phyloP scores from a whole-genome alignment of 129 eudicot species.

The Pulicaria dysenterica region DNA sequence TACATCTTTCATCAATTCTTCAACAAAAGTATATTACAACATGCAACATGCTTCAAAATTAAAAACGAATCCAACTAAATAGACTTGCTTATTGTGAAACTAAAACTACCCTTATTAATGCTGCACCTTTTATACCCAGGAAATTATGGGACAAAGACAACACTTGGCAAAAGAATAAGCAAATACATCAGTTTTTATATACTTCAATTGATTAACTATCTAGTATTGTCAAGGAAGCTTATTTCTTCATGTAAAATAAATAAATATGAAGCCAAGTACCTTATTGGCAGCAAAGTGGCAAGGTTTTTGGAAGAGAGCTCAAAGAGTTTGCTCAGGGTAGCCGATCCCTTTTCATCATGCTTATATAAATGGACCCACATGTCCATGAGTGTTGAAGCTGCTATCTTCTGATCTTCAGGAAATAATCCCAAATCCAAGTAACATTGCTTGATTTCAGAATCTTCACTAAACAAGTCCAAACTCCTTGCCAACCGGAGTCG shows the following conservation, averaged over 20 bases:
- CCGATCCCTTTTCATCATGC: constrained; percentile 31
- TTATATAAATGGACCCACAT: constrained; percentile 35
- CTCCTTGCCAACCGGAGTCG: constrained; percentile 28
- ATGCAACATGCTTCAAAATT: no score
- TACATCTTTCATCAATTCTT: no score
- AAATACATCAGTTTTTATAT: no score
- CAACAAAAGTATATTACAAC: no score
- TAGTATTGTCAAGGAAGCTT: neutral
- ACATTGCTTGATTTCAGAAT: constrained; percentile 26
- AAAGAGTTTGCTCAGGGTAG: constrained; percentile 16
- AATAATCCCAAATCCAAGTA: constrained; percentile 37
- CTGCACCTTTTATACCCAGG: no score
- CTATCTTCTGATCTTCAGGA: constrained; percentile 45
- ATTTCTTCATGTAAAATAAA: neutral
- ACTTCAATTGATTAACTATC: neutral
- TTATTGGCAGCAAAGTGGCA: constrained; percentile 20
- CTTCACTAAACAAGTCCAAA: constrained; percentile 28
- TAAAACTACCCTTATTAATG: no score
- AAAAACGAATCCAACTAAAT: no score
- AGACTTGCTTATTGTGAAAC: no score
- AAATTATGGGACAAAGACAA: no score
- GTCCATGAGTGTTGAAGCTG: constrained; percentile 35
- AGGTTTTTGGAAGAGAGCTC: constrained; percentile 33
- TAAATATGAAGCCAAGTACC: constrained; percentile 15
- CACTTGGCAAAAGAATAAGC: no score